Evolutionary conservation across 2,329 filamentous ascomycete genomes (phyloP).

Genomic region (Xylariaceae sp.): DNA sequence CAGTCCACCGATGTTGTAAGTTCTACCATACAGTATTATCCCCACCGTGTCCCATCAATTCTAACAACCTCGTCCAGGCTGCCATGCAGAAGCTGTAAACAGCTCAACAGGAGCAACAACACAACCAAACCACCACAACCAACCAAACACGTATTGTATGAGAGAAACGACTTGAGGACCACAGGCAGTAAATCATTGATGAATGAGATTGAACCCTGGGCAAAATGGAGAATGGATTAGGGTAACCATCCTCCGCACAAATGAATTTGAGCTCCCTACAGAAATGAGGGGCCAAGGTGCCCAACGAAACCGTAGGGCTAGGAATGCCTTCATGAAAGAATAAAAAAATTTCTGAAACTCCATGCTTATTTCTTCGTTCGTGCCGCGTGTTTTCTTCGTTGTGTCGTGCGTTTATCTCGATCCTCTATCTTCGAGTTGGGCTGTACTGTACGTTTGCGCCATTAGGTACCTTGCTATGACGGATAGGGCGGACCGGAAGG

Average conservation of each 20-base stretch:
- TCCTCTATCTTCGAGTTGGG: background rate
- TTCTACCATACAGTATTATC: slow-evolving; percentile 10
- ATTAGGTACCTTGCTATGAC: background rate
- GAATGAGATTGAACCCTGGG: slow-evolving; percentile 31
- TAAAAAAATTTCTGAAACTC: slow-evolving; percentile 11
- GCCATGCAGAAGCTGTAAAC: slow-evolving; percentile 92
- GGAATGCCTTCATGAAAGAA: slow-evolving; percentile 21
- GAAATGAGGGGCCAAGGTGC: slow-evolving; percentile 23
- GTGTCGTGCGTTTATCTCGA: background rate
- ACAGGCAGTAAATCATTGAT: slow-evolving; percentile 26
- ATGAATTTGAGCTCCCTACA: slow-evolving; percentile 19
- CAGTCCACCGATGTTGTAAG: slow-evolving; percentile 83
- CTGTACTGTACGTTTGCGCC: background rate
- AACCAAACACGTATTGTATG: slow-evolving; percentile 25
- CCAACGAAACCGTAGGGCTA: slow-evolving; percentile 21
- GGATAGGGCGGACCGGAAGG: too few relatives aligned
- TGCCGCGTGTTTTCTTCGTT: background rate
- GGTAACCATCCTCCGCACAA: slow-evolving; percentile 18
- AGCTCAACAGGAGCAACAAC: slow-evolving; percentile 15
- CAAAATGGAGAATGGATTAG: slow-evolving; percentile 20
- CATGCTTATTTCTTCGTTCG: background rate
- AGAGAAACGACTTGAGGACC: slow-evolving; percentile 29
- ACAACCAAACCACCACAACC: slow-evolving; percentile 20
- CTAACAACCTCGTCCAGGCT: slow-evolving; percentile 34
- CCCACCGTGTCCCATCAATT: background rate